Conservation (phyloP, 345 rosid genomes). For the Eucalyptus globulus region DNA sequence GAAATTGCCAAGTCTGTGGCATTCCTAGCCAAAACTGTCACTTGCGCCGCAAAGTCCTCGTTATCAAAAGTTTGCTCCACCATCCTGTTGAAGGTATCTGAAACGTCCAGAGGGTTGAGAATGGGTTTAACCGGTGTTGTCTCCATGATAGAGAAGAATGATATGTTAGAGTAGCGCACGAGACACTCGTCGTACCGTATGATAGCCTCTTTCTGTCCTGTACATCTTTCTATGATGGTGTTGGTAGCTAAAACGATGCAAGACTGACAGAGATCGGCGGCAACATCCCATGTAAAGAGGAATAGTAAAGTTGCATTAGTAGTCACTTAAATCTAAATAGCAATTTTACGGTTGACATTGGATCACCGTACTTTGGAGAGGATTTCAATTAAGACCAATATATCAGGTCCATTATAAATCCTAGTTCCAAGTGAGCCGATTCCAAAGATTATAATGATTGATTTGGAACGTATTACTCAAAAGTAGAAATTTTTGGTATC, state of each 20-base stretch:
- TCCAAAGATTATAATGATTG: too few relatives aligned
- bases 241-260: neutral
- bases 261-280: neutral
- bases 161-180: conserved; percentile 9
- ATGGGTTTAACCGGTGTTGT: accelerated
- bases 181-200: conserved; percentile 25
- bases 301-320: neutral
- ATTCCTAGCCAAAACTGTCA: too few relatives aligned
- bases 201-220: conserved; percentile 5
- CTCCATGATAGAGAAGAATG: neutral
- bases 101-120: neutral
- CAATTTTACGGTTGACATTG: neutral
- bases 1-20: too few relatives aligned
- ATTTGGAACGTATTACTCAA: too few relatives aligned
- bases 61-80: too few relatives aligned
- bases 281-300: neutral
- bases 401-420: neutral
- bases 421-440: too few relatives aligned
- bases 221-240: conserved; percentile 1
- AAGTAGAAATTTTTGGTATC: neutral
- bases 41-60: too few relatives aligned
- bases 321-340: neutral
- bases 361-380: neutral
- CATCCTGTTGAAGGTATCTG: neutral
- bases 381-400: neutral